Evolutionary conservation across 176 grass and related monocot species (phyloP), one percentile per base, ranked within the genome.

Genomic region (Juncus effusus): DNA sequence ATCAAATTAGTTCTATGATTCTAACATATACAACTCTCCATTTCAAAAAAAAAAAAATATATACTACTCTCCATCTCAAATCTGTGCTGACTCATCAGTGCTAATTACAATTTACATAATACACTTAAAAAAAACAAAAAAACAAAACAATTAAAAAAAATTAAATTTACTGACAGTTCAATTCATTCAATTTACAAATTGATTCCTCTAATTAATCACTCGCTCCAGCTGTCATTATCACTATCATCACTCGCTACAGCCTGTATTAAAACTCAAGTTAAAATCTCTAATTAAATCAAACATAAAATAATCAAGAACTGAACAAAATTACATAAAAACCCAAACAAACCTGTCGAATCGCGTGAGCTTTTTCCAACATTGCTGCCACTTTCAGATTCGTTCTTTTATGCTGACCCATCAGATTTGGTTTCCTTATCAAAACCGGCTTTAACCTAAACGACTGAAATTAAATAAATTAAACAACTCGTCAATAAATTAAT

Each of bases 351-450:
- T 99, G 86, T 42, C 83, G 95, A 83, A 99, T 99, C 9, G 89
- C 95, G 11, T 87, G 85, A 70, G 83, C 95, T 81, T 84, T 94
- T 80, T 99, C 86, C 42, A 99, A 74, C 70, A 99, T 99, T 13
- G 95, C 89, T 16, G 81, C 83, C 38, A 94, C 89, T 59, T 99
- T 90, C 13, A 99, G 71, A 64, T 90, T 90, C 12, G 83, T 90
- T 70, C 67, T 83, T n/a, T 76, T 77, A 74, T 79, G 59, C 1
- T 53, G 79, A n/a, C 61, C 88, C 86, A 87, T 94, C 45, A 99
- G 62, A 60, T 84, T 94, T 58, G 89, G 66, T 64, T 71, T 85
- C 57, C 75, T 89, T 62, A 79, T 73, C 71, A 80, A 54, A 61
- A 84, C 76, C 15, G 89, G 95, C 72, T 90, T 99, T 73, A 99